These are phyloP conservation scores for Amphichorda felina DNA, from an alignment of 2,329 filamentous ascomycete genomes.

Conservation along the genomic window DNA sequence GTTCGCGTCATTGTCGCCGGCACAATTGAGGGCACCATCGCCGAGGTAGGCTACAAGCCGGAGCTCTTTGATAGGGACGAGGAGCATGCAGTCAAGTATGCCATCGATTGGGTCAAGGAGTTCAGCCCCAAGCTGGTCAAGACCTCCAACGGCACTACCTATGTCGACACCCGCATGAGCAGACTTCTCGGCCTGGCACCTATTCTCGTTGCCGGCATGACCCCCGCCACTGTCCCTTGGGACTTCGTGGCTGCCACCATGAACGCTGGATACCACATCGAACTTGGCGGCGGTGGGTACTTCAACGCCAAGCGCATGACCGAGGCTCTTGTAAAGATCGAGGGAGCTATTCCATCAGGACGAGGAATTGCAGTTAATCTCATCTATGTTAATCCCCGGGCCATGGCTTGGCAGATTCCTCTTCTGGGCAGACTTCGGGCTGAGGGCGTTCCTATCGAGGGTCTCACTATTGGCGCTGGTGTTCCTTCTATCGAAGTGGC, in stretches of 20 bases:
- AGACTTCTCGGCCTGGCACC: slow-evolving; percentile 74
- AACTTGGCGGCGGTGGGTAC: slow-evolving; percentile 82
- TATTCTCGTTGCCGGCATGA: slow-evolving; percentile 90
- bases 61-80: slow-evolving; percentile 96
- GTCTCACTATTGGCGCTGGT: slow-evolving; percentile 84
- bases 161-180: slow-evolving; percentile 95
- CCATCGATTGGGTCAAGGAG: slow-evolving; percentile 95
- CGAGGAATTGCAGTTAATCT: slow-evolving; percentile 83
- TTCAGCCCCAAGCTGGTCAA: slow-evolving; percentile 87
- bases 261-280: slow-evolving; percentile 91
- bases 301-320: slow-evolving; percentile 77
- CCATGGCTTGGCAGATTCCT: slow-evolving; percentile 89
- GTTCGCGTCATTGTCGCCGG: slow-evolving; percentile 94
- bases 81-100: slow-evolving; percentile 88
- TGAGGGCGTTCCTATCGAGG: slow-evolving; percentile 83
- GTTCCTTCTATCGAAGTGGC: slow-evolving; percentile 90
- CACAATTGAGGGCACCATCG: slow-evolving; percentile 79
- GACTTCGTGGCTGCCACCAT: slow-evolving; percentile 88
- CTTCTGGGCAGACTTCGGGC: slow-evolving; percentile 67
- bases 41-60: slow-evolving; percentile 93
- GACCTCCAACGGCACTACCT: slow-evolving; percentile 79
- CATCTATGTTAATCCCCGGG: slow-evolving; percentile 81
- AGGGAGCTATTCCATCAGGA: slow-evolving; percentile 70
- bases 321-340: slow-evolving; percentile 71
- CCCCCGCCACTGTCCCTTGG: slow-evolving; percentile 77